Percentiles rank a stretch among this genome's conserved stretches.
Conservation (phyloP, 140 eudicot species). For the Bidens hawaiensis region DNA sequence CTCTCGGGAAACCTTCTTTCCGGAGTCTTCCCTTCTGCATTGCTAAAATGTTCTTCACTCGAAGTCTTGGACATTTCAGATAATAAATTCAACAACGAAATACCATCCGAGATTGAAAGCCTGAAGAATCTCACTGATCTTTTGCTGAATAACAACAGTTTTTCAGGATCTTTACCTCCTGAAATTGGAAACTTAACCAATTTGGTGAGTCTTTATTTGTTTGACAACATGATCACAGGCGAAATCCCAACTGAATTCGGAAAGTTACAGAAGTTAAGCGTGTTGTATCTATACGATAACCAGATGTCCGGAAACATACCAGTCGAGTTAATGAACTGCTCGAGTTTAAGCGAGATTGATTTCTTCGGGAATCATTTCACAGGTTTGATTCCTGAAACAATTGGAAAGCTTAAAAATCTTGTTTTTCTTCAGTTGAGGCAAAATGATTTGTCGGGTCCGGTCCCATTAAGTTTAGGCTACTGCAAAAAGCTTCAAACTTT, state of each 20-base stretch:
- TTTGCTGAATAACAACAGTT: conserved; percentile 81
- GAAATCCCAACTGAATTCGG: conserved; percentile 70
- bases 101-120: conserved; percentile 52
- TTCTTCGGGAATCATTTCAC: conserved; percentile 74
- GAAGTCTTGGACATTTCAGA: conserved; percentile 73
- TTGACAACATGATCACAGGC: conserved; percentile 79
- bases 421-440: conserved; percentile 71
- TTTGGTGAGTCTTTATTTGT: conserved; percentile 46
- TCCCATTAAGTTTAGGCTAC: conserved; percentile 77
- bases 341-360: conserved; percentile 65
- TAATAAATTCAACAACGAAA: conserved; percentile 46
- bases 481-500: conserved; percentile 77
- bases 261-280: conserved; percentile 53
- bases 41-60: conserved; percentile 67
- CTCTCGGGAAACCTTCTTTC: conserved; percentile 57
- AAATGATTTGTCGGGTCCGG: conserved; percentile 66
- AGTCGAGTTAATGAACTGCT: conserved; percentile 66
- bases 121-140: conserved; percentile 75
- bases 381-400: conserved; percentile 68
- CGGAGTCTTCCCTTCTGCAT: conserved; percentile 58
- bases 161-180: conserved; percentile 66
- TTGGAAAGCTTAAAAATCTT: conserved; percentile 73
- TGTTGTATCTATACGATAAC: conserved; percentile 76
- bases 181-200: conserved; percentile 77
- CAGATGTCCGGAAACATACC: conserved; percentile 88